Percentiles rank a stretch among this genome's conserved stretches.
Conservation (phyloP, 768 basidiomycete genomes). For the Tylopilus sp. region DNA sequence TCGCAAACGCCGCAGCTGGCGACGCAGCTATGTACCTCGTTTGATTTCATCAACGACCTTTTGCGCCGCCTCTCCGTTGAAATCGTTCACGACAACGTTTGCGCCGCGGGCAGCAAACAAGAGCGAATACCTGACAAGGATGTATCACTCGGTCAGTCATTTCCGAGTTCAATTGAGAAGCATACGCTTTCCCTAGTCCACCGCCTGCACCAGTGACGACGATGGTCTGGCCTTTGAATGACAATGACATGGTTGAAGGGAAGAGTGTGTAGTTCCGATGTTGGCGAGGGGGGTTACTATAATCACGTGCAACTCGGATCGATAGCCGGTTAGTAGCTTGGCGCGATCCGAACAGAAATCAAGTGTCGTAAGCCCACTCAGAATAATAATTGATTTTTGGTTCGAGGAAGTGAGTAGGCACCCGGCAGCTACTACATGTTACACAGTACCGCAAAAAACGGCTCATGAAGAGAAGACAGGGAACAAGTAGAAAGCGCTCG, state of each 20-base stretch:
- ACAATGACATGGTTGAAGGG: slow-evolving; percentile 41
- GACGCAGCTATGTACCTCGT: slow-evolving; percentile 48
- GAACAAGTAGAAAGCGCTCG: slow-evolving; percentile 29
- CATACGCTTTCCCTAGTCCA: slow-evolving; percentile 88
- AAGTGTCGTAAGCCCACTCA: too few relatives aligned
- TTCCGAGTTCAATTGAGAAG: slow-evolving; percentile 12
- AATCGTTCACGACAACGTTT: slow-evolving; percentile 93
- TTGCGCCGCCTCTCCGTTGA: slow-evolving; percentile 83
- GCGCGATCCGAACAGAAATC: too few relatives aligned
- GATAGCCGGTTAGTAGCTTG: too few relatives aligned
- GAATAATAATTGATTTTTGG: slow-evolving; percentile 25
- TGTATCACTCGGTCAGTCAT: background rate
- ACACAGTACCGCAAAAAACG: slow-evolving; percentile 32
- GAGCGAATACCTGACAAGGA: slow-evolving; percentile 67
- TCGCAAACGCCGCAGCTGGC: too few relatives aligned
- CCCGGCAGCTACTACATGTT: slow-evolving; percentile 32
- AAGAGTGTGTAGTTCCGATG: background rate
- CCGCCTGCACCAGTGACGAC: slow-evolving; percentile 95
- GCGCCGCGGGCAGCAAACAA: slow-evolving; percentile 93
- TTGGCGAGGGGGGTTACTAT: background rate
- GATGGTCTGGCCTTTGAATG: slow-evolving; percentile 88
- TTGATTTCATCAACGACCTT: slow-evolving; percentile 89
- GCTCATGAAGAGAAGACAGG: slow-evolving; percentile 22
- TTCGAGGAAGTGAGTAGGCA: slow-evolving; percentile 28
- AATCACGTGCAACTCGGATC: slow-evolving; percentile 12